Evolutionary conservation across 257 asterid species (phyloP).

Genomic region (Penstemon eatonii): DNA sequence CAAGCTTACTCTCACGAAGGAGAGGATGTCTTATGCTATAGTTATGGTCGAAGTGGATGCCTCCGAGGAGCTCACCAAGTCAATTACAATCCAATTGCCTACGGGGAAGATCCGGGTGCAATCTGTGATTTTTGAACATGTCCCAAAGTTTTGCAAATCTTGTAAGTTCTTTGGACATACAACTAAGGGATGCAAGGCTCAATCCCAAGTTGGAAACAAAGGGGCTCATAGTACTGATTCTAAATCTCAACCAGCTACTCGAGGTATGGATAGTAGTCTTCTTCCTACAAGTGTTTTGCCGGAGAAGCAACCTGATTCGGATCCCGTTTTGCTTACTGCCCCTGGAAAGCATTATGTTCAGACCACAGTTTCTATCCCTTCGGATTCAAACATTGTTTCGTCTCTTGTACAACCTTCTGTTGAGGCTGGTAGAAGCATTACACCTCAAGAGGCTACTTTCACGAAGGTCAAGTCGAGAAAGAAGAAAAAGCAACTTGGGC

Average conservation of each 20-base stretch:
- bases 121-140: neutral
- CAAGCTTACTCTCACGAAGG: neutral
- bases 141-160: neutral
- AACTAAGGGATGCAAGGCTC: neutral
- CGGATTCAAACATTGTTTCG: too few relatives aligned
- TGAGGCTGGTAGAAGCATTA: neutral
- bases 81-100: neutral
- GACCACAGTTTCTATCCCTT: too few relatives aligned
- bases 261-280: neutral
- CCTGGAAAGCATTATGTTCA: too few relatives aligned
- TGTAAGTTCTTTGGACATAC: neutral
- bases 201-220: neutral
- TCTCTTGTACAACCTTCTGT: too few relatives aligned
- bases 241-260: too few relatives aligned
- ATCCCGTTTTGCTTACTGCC: too few relatives aligned
- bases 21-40: neutral
- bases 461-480: neutral
- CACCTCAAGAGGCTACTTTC: neutral
- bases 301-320: too few relatives aligned
- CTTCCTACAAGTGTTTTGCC: too few relatives aligned
- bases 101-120: neutral
- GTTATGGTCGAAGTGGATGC: neutral
- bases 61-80: neutral
- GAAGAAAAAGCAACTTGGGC: neutral
- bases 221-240: neutral